Conservation (phyloP, 2,329 filamentous ascomycete species). For the Aspergillus tamarii region DNA sequence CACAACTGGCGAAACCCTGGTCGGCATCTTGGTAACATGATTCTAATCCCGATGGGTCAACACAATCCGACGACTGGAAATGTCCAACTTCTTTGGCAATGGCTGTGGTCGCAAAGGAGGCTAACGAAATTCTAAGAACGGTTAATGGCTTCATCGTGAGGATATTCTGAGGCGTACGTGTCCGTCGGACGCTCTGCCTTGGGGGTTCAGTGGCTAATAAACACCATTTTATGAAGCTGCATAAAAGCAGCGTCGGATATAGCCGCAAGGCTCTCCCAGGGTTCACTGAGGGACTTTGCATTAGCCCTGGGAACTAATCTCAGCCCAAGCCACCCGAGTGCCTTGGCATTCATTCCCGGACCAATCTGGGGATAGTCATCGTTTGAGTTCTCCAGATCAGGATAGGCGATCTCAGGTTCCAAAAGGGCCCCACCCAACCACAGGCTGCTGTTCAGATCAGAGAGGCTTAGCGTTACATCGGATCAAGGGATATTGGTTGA, state of each 20-base stretch:
- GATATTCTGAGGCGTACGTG: background rate
- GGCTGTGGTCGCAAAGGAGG: background rate
- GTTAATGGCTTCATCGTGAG: background rate
- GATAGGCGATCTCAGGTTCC: background rate
- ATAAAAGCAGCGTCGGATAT: background rate
- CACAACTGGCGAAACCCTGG: background rate
- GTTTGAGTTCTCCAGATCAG: background rate
- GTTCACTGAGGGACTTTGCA: background rate
- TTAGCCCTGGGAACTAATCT: background rate
- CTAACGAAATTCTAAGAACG: background rate
- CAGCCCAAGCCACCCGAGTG: background rate
- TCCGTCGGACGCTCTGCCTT: background rate
- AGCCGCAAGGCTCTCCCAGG: background rate
- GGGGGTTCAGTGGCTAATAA: background rate
- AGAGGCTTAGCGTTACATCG: background rate
- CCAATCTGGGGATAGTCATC: background rate
- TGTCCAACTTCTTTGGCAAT: background rate
- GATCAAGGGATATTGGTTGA: background rate
- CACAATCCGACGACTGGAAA: background rate
- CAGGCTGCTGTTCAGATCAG: background rate
- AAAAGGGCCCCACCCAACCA: background rate
- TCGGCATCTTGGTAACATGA: background rate
- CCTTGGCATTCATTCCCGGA: background rate
- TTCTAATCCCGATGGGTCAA: background rate
- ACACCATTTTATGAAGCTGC: background rate